Percentiles rank a stretch among this genome's conserved stretches.
Conservation (phyloP, 2,329 filamentous ascomycete species). For the Dothistroma septosporum region DNA sequence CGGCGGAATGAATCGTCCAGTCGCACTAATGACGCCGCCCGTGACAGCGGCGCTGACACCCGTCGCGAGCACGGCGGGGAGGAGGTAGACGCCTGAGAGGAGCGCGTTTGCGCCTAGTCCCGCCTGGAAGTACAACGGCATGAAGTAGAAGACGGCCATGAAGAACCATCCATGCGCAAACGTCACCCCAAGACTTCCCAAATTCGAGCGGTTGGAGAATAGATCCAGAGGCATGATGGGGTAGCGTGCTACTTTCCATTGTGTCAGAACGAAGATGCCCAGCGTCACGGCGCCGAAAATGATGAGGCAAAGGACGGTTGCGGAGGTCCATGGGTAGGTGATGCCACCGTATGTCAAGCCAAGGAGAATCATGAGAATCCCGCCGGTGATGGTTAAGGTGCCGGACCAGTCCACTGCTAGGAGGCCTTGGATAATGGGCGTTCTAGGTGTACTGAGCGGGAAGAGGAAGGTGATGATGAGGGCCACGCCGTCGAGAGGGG, state of each 20-base stretch:
- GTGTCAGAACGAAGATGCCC: slow-evolving; percentile 65
- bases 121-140: slow-evolving; percentile 79
- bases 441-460: slow-evolving; percentile 61
- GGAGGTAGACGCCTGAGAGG: slow-evolving; percentile 60
- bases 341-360: slow-evolving; percentile 80
- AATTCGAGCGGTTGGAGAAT: slow-evolving; percentile 62
- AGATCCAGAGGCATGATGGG: slow-evolving; percentile 72
- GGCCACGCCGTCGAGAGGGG: slow-evolving; percentile 55
- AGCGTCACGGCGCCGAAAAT: slow-evolving; percentile 62
- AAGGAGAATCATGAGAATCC: slow-evolving; percentile 78
- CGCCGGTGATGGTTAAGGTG: slow-evolving; percentile 63
- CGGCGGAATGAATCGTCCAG: slow-evolving; percentile 47
- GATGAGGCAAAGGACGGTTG: slow-evolving; percentile 70
- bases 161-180: slow-evolving; percentile 73
- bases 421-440: slow-evolving; percentile 57
- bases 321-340: slow-evolving; percentile 66
- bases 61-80: slow-evolving; percentile 30
- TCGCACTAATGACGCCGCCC: slow-evolving; percentile 41
- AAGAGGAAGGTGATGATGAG: slow-evolving; percentile 58
- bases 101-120: slow-evolving; percentile 64
- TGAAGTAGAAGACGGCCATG: slow-evolving; percentile 69
- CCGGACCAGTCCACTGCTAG: slow-evolving; percentile 63
- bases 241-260: slow-evolving; percentile 67
- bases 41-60: slow-evolving; percentile 30
- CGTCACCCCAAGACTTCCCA: slow-evolving; percentile 60